phyloP scores from a whole-genome alignment of 192 early-diverging fungal species.

The Coemansia sp. region DNA sequence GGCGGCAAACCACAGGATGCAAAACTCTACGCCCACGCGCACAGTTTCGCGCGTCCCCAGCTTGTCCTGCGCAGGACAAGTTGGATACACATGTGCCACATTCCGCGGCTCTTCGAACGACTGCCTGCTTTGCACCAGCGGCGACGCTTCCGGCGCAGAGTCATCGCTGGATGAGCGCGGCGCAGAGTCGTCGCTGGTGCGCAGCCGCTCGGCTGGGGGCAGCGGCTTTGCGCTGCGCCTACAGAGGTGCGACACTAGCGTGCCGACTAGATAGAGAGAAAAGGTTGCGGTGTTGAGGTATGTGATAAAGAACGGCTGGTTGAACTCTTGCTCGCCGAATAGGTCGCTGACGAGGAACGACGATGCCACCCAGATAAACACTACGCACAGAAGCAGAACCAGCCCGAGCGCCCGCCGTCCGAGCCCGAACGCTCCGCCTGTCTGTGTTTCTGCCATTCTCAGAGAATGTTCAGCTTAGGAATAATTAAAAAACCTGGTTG shows the following conservation, averaged over 20 bases:
- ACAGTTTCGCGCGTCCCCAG: constrained; percentile 56
- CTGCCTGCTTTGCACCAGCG: not conserved
- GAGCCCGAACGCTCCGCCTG: not conserved
- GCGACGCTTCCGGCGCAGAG: not conserved
- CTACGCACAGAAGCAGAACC: constrained; percentile 65
- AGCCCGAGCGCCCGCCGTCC: constrained; percentile 63
- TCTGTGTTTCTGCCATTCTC: not conserved
- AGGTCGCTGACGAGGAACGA: constrained; percentile 78
- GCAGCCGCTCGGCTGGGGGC: constrained; percentile 1
- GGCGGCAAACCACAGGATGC: constrained; percentile 79
- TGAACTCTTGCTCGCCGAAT: constrained; percentile 67
- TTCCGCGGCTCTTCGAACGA: not conserved
- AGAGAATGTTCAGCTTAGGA: not conserved
- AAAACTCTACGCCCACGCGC: constrained; percentile 64
- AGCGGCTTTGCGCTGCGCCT: not conserved
- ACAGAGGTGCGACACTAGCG: constrained; percentile 12
- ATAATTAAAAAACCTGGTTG: not conserved
- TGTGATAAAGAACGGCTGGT: constrained; percentile 76
- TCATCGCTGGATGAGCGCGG: not conserved
- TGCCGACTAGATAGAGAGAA: constrained; percentile 63
- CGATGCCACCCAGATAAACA: constrained; percentile 76
- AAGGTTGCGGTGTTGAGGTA: constrained; percentile 77
- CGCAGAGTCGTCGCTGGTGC: constrained; percentile 26
- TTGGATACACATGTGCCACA: constrained; percentile 14
- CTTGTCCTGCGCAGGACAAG: not conserved